A percentile compares a stretch with the other conserved stretches of the same genome.
phyloP scores from a whole-genome alignment of 23 red algal species.

The Gracilariopsis chorda region DNA sequence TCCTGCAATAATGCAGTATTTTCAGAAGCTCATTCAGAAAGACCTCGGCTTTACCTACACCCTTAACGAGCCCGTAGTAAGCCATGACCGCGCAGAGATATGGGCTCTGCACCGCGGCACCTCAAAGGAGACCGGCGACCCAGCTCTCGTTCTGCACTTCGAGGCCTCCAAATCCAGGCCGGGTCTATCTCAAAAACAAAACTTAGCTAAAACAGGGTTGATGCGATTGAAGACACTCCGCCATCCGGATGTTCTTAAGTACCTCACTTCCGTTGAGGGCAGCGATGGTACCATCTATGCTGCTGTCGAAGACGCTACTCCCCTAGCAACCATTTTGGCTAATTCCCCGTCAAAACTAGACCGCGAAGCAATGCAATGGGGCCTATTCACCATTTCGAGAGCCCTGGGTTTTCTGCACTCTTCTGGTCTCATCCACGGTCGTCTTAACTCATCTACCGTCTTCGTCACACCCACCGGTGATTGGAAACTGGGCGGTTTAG shows the following conservation, averaged over 20 bases:
- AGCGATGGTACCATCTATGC: constrained; percentile 73
- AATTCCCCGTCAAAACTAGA: constrained; percentile 26
- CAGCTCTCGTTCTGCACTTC: constrained; percentile 51
- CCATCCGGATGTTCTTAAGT: constrained; percentile 93
- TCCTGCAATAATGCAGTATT: constrained; percentile 48
- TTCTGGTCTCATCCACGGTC: constrained; percentile 80
- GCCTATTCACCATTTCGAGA: constrained; percentile 77
- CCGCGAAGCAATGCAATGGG: constrained; percentile 82
- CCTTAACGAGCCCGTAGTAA: constrained; percentile 30
- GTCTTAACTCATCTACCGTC: constrained; percentile 74
- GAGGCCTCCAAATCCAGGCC: constrained; percentile 26
- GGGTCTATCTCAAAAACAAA: neutral
- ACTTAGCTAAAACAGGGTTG: constrained; percentile 54
- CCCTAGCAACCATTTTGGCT: constrained; percentile 59
- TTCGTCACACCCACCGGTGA: constrained; percentile 93
- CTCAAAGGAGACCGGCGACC: constrained; percentile 26
- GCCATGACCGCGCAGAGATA: constrained; percentile 34
- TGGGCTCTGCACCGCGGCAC: constrained; percentile 59
- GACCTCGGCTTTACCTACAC: constrained; percentile 62
- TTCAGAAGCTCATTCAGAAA: constrained; percentile 79
- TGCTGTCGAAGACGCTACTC: constrained; percentile 86
- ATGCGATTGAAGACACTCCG: constrained; percentile 79
- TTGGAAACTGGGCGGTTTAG: constrained; percentile 94
- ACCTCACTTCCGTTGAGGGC: constrained; percentile 61
- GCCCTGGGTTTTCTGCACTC: constrained; percentile 92